Evolutionary conservation across 768 basidiomycete genomes (phyloP), one percentile per base, ranked within the genome.

Genomic region (Mycena rosella): DNA sequence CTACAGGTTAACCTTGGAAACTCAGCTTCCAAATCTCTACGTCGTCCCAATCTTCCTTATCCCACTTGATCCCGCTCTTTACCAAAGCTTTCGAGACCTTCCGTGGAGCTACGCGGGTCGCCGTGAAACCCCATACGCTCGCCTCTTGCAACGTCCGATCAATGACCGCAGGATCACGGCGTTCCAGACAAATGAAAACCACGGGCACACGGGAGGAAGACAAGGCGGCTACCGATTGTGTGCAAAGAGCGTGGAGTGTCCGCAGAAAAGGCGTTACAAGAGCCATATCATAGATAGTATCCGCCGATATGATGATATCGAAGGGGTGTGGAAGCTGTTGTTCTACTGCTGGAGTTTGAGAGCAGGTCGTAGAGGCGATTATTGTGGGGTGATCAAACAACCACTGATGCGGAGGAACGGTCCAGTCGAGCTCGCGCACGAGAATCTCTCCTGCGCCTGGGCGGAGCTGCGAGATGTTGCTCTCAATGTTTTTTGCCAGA

Each of bases 221-320:
- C 26, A 80, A 75, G 6, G 73, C 65, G 20, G 75, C 64, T 1
- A 70, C 29, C 13, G 86, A 87, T 49, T 75, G 58, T 9, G 72
- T 76, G 74, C 84, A 86, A 22, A 94, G 79, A 26, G 81, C 80
- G 42, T 85, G 85, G 6, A 96, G 77, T 20, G 94, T 88, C 60
- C 88, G 85, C 27, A 96, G 85, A 55, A 96, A 87, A 0, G 93
- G 95, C 18, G 82, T 74, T 36, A 90, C 78, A 51, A 96, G 89
- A 5, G 85, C 79, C 3, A 82, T 73, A 29, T 82, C 76, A 77
- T 96, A 96, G 42, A 96, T 80, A 0, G 96, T 96, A 78, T 97
- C 96, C 58, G 95, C 90, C 14, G 94, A 88, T 58, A 92, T 77
- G 70, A 98, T 89, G 72, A 95, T 83, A 78, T 94, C 90, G 80